These are phyloP conservation scores for Fraxinus ornus DNA, from an alignment of 305 asterid species.

Conservation along the genomic window DNA sequence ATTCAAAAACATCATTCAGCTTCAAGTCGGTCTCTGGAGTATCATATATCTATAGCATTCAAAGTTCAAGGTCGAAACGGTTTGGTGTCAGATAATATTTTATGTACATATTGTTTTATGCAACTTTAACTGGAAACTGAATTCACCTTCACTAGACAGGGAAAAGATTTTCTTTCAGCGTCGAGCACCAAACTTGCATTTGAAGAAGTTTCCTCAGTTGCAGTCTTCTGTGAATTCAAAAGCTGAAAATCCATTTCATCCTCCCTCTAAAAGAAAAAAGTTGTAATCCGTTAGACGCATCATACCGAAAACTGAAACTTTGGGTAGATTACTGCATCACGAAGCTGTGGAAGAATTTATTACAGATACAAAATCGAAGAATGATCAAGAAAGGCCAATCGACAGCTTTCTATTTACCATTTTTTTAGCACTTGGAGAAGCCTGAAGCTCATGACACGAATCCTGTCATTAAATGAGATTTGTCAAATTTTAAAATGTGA, in stretches of 20 bases:
- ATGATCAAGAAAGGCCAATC: constrained; percentile 2
- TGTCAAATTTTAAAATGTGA: background rate
- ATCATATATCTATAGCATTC: constrained; percentile 69
- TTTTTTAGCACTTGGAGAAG: constrained; percentile 58
- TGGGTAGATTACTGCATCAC: background rate
- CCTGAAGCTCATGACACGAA: constrained; percentile 38
- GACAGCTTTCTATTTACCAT: constrained; percentile 47
- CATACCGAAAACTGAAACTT: background rate
- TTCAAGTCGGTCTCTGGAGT: constrained; percentile 68
- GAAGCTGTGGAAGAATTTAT: background rate
- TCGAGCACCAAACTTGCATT: constrained; percentile 36
- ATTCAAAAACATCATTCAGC: constrained; percentile 89
- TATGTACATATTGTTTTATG: background rate
- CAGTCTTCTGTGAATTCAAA: constrained; percentile 33
- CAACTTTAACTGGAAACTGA: constrained; percentile 2
- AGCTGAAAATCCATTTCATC: constrained; percentile 41
- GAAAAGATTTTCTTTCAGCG: constrained; percentile 40
- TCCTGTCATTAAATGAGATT: constrained; percentile 46
- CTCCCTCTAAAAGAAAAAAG: constrained; percentile 44
- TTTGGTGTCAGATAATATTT: constrained; percentile 10
- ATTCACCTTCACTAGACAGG: constrained; percentile 84
- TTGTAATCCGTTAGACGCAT: background rate
- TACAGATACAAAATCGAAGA: background rate
- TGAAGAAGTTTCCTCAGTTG: constrained; percentile 37
- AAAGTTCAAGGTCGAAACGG: constrained; percentile 14